Evolutionary conservation across 2,329 filamentous ascomycete species (phyloP), one percentile per base, ranked within the genome.

Genomic region (Hypoxylon sp.): DNA sequence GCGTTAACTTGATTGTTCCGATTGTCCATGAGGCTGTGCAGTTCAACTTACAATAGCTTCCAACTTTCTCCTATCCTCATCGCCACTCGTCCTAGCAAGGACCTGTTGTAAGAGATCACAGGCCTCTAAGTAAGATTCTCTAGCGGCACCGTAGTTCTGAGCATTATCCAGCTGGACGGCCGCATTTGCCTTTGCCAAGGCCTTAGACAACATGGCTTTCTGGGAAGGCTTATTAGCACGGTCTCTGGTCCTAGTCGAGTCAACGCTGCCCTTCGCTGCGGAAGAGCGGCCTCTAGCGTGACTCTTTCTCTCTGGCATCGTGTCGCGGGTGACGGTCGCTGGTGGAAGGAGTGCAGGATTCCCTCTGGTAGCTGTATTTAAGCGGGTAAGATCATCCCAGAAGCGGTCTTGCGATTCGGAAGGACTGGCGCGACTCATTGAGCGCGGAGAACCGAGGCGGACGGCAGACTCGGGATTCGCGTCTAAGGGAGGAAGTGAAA

Each of bases 121-220:
- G 3, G 96, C 96, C 79, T 99, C 96, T 9, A 87, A 85, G 77
- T 99, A 99, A 12, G 95, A 94, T 74, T 93, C 88, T 76, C 96
- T 90, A 16, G 96, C 96, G 41, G 93, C 94, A 77, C 95, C 92
- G 68, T 96, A 95, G 75, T 98, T 97, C 74, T 96, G 92, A 12
- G 93, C 94, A 85, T 97, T 98, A 80, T 99, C 96, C 41, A 99
- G 87, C 71, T 97, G 87, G 25, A 99, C 96, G 21, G 96, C 96
- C 11, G 93, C 95, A 75, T 99, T 97, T 52, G 96, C 96, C 80
- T 97, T 97, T 76, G 97, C 91, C 58, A 99, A 82, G 0, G 96
- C 96, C 73, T 92, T 92, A n/a, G 95, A 97, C 34, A 99, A 85
- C 94, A 98, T 98, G 9, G 90, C 92, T 82, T 97, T 98, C 77